Base-by-base conservation (phyloP, 805 yeast species). In the Candida dendrica region DNA sequence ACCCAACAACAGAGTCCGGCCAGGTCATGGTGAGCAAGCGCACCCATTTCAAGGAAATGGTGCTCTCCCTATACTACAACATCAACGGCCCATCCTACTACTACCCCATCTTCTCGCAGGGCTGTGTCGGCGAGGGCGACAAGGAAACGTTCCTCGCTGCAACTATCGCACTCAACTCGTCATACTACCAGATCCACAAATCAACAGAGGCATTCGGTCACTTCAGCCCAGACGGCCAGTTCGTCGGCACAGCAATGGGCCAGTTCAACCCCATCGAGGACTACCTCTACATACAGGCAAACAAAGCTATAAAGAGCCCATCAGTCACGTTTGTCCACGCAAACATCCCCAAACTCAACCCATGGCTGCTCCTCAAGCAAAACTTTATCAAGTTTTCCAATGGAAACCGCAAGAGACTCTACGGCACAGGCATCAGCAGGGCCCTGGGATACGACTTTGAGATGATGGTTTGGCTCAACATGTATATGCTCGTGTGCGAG, bases 81-180 rank as follows among this genome's bases (percentile, higher is more conserved):
- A 60, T 78, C 1, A 65, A 67, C 58, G 90, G 91, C 0, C 88
- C 88, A 1, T 59, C 67, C 8, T 78, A 72, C 61, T 84, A 77
- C 57, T 84, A 83, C 51, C 82, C 81, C 10, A 59, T 84, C 43
- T 66, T 84, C 48, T 74, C 86, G 0, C 90, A 82, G 54, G 87
- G 87, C 4, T 68, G 77, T 20, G 79, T 87, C 1, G 91, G 91
- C 22, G 84, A 83, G 64, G 90, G 91, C 40, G 91, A 84, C 54
- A 84, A 84, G 55, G 91, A 84, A 53, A 81, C 91, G 0, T 82
- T 81, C 49, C 72, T 78, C 33, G 77, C 83, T 9, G 89, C 87
- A 1, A 85, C 89, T 3, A 68, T 71, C 41, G 79, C 64, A 1
- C 52, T 75, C 53, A 49, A 59, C 0, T 60, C 65, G 40, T 69